Evolutionary conservation across 1,139 yeast genomes (phyloP), one percentile per base, ranked within the genome.

Genomic region (Pichia sp.): DNA sequence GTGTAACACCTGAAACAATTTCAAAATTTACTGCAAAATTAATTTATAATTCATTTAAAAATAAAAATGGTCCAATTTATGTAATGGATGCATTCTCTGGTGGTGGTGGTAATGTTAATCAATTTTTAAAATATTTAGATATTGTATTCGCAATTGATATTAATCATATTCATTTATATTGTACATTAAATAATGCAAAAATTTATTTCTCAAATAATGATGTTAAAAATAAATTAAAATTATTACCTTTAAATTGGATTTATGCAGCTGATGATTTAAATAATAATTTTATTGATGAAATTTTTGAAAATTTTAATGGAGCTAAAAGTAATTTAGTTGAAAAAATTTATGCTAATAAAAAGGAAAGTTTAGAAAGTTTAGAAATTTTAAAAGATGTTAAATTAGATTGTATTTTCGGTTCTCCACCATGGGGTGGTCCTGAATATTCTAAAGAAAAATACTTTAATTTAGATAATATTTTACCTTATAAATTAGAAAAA

Each of bases 371-470:
- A 3, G 41, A 35, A n/a, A 57, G 38, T 35, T 39, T 37, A 12
- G 46, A 45, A 33, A 39, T 42, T 11, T 51, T 63, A 0, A 41
- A 50, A 12, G 47, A 46, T n/a, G 41, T 54, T n/a, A 63, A 67
- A 3, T 71, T 81, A 36, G 94, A 85, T 56, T 73, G 86, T 38
- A 71, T 84, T 6, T 90, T 87, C 64, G 74, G 82, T 25, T 87
- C 96, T 6, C 97, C 97, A 0, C 97, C 97, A 0, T 92, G 98
- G 98, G 97, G 97, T 16, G 98, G 98, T 0, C 87, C 94, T 0
- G 61, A 66, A 4, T 92, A 90, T 63, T 64, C 67, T 31, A 56
- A 66, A 10, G 53, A 59, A 4, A 68, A 67, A 1, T 55, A 60
- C 0, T 85, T 78, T 66, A 79, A 81, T 52, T 56, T 78, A 16